Evolutionary conservation across 768 basidiomycete genomes (phyloP), one percentile per base, ranked within the genome.

Genomic region (Trametopsis cervina): DNA sequence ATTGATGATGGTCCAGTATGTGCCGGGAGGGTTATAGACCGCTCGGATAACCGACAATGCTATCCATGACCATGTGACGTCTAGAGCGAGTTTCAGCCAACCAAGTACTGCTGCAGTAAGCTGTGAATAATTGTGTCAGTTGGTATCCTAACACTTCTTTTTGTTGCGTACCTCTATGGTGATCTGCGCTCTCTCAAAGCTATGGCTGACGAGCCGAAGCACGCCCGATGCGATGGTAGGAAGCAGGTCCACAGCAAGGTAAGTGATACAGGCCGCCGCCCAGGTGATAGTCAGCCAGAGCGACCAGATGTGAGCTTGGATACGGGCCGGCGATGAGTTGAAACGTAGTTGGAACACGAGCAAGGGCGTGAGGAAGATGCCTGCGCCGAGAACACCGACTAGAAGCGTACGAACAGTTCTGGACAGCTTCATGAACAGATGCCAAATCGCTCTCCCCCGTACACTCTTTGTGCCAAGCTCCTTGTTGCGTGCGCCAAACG

Each of bases 51-150:
- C 73, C 15, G 83, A 84, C 39, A 89, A 66, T 18, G 78, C 70
- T 53, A 89, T 79, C 88, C 88, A 90, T 41, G 78, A 74, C 81
- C 83, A 86, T 2, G 77, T 62, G 2, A 82, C 68, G 51, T 83
- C 81, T 7, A 89, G 69, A 2, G 74, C 66, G 6, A 88, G 66
- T 59, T 89, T 89, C 22, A 89, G 62, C 84, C 85, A 88, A 22
- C 71, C 69, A 10, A 77, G 76, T 17, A 88, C 81, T 5, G 85
- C 84, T 53, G 83, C 69, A 20, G 74, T 75, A 42, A 88, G 71
- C 83, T 85, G 58, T 36, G 17, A 18, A 15, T 17, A 44, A 39
- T 15, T 46, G 37, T 23, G 29, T 11, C 33, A 2, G n/a, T 20
- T 33, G 4, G 13, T 1, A 22, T 5, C 44, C 21, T n/a, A n/a